These are phyloP conservation scores for Orbilia brochopaga DNA, from an alignment of 2,329 filamentous ascomycete genomes.

Conservation along the genomic window DNA sequence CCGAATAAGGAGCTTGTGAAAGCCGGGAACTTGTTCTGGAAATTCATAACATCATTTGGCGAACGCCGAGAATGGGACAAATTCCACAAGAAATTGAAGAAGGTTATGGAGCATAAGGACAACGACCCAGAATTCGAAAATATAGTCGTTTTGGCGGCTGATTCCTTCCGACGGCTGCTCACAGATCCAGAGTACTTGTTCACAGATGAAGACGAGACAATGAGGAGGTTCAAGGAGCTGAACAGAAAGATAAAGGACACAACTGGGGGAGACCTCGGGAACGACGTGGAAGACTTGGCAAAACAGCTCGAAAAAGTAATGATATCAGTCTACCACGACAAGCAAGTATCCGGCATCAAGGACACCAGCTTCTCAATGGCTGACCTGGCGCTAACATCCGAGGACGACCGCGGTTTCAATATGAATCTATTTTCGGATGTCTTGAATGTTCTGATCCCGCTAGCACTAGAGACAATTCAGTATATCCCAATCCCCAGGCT, in stretches of 20 bases:
- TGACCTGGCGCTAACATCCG: constrained; percentile 69
- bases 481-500: constrained; percentile 87
- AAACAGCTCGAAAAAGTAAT: constrained; percentile 72
- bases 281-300: constrained; percentile 76
- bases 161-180: constrained; percentile 78
- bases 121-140: constrained; percentile 83
- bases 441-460: constrained; percentile 79
- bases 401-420: constrained; percentile 68
- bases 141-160: constrained; percentile 74
- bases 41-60: constrained; percentile 79
- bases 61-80: constrained; percentile 75
- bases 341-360: constrained; percentile 72
- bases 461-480: constrained; percentile 77
- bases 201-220: constrained; percentile 65
- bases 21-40: constrained; percentile 80
- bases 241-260: constrained; percentile 67
- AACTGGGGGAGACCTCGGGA: constrained; percentile 70
- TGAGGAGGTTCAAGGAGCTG: constrained; percentile 64
- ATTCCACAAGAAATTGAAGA: constrained; percentile 71
- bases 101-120: constrained; percentile 74
- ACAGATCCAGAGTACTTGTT: constrained; percentile 82
- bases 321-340: constrained; percentile 72
- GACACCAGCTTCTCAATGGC: constrained; percentile 72
- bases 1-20: constrained; percentile 76
- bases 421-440: constrained; percentile 75